Base-by-base conservation (phyloP, 495 filamentous ascomycete species). In the Patellaria atrata region DNA sequence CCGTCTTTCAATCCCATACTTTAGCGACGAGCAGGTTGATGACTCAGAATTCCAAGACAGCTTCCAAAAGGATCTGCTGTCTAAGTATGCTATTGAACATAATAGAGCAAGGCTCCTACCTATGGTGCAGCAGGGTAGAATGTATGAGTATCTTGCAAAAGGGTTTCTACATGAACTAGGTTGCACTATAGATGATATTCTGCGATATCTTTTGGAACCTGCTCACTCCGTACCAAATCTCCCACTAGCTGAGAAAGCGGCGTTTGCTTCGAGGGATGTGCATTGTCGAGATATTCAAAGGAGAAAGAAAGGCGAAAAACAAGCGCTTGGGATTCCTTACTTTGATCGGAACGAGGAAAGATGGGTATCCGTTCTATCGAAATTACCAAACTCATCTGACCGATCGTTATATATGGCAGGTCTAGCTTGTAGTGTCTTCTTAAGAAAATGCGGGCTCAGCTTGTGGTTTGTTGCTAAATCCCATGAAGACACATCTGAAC, bases 381-480 rank as follows among this genome's bases (percentile, higher is more conserved):
- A 32, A 5, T 44, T 58, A 3, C 38, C 41, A 7, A 19, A 34
- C 9, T 47, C 53, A 2, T 40, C 45, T 0, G 27, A 30, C 2
- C 18, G 27, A 8, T 19, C 18, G 17, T 38, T 55, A 2, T 40
- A 30, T 18, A 22, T 33, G 16, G 43, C 52, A 10, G 54, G 38
- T 11, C 19, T 51, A 2, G 35, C 52, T 8, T 55, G 50, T 35
- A 30, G 43, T 3, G 38, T 30, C 8, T 56, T 59, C 26, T 28
- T 41, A n/a, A 44, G 48, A n/a, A 32, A 43, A 28, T 39, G 38
- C 10, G 33, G 38, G 13, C 46, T 57, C 32, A 46, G 41, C 18
- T n/a, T 57, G 1, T 59, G 51, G 51, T 52, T 56, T 28, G 24
- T 59, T 17, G 52, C 47, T 20, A 27, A 50, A 21, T 36, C 38